Conservation (phyloP, 139 green algal species). For the Micractinium sp. region DNA sequence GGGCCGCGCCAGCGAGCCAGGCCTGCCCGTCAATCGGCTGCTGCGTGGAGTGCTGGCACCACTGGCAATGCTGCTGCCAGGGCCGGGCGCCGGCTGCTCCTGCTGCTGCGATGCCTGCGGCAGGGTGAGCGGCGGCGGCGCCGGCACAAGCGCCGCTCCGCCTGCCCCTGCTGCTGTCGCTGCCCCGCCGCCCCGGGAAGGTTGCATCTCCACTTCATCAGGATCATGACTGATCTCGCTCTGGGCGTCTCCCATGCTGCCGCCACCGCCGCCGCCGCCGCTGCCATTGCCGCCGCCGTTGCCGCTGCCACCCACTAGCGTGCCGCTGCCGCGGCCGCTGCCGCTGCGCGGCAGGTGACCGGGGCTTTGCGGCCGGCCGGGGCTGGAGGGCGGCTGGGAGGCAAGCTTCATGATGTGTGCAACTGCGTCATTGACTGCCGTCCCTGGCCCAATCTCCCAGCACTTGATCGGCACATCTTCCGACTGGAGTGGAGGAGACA, state of each 20-base stretch:
- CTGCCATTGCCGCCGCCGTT: background rate
- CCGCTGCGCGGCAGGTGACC: background rate
- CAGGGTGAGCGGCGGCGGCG: background rate
- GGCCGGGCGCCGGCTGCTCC: background rate
- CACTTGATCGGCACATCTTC: constrained; percentile 46
- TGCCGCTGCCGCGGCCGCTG: background rate
- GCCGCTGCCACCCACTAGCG: background rate
- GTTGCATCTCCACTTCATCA: background rate
- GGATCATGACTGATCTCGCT: constrained; percentile 36
- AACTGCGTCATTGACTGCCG: constrained; percentile 43
- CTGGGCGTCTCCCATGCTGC: background rate
- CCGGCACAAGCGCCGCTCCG: background rate
- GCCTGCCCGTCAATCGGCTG: background rate
- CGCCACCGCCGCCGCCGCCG: background rate
- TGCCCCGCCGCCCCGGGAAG: background rate
- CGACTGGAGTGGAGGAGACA: background rate
- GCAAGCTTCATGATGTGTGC: constrained; percentile 38
- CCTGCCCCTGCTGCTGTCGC: background rate
- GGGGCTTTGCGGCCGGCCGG: constrained; percentile 18
- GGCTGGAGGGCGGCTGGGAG: background rate
- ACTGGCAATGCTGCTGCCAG: background rate
- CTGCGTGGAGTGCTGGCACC: background rate
- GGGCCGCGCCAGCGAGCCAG: constrained; percentile 3
- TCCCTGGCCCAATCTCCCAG: constrained; percentile 53
- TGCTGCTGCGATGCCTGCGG: background rate